A percentile compares a stretch with the other conserved stretches of the same genome.
Evolutionary conservation across 164 flowering plant genomes (phyloP).

Genomic region (Stephania japonica): DNA sequence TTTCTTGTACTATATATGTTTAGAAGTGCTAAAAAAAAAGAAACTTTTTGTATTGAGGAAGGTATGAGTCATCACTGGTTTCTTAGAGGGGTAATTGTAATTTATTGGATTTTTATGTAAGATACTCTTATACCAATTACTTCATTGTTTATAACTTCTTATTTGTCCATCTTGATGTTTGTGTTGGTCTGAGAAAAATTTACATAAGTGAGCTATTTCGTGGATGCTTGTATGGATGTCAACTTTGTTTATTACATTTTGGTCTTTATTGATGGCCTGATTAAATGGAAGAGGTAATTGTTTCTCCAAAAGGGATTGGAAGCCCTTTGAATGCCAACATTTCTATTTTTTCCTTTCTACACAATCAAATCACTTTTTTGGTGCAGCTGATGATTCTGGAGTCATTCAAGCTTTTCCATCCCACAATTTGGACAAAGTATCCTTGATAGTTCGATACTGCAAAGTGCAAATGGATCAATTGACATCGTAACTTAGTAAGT

Average conservation of each 20-base stretch:
- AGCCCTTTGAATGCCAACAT: neutral
- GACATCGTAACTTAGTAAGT: neutral
- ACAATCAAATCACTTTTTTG: neutral
- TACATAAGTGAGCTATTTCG: neutral
- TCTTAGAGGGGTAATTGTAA: constrained; percentile 3
- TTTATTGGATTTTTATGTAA: constrained; percentile 1
- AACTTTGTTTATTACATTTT: neutral
- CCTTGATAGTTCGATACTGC: neutral
- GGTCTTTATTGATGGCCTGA: neutral
- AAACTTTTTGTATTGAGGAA: neutral
- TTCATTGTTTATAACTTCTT: neutral
- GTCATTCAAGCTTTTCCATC: neutral
- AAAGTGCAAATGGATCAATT: neutral
- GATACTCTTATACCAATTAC: constrained; percentile 1
- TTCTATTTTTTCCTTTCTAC: neutral
- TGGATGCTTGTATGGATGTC: no score
- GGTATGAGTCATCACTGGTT: constrained; percentile 1
- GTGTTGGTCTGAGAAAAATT: neutral
- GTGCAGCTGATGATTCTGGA: neutral
- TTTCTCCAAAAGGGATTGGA: constrained; percentile 3
- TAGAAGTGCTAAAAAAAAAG: neutral
- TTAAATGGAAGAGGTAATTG: neutral
- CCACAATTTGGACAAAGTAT: neutral
- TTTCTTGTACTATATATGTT: neutral
- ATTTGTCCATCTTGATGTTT: neutral